These are phyloP conservation scores for Rhexocercosporidium sp. DNA, from an alignment of 2,329 filamentous ascomycete genomes.

Conservation along the genomic window DNA sequence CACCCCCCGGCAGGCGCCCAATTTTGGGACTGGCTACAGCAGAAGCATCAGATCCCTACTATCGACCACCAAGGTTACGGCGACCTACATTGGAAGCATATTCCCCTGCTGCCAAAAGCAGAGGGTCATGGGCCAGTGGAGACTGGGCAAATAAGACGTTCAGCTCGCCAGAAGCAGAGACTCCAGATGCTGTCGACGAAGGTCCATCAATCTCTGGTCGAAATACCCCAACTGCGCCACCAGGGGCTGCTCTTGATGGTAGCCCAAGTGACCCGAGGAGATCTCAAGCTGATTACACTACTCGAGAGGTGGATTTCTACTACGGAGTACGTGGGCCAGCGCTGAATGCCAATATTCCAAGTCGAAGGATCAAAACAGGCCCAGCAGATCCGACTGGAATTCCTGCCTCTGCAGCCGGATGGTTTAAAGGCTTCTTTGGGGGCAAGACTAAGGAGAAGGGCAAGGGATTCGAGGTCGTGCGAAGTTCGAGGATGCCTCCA, in stretches of 20 bases:
- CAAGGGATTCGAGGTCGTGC: slow-evolving; percentile 96
- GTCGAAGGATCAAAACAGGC: slow-evolving; percentile 87
- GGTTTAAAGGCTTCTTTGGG: slow-evolving; percentile 80
- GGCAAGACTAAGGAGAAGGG: slow-evolving; percentile 92
- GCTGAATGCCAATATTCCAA: slow-evolving; percentile 79
- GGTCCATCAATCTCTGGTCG: slow-evolving; percentile 49
- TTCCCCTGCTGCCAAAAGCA: slow-evolving; percentile 47
- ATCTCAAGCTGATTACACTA: slow-evolving; percentile 79
- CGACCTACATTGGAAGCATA: slow-evolving; percentile 63
- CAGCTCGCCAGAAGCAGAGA: slow-evolving; percentile 38
- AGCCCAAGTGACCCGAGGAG: slow-evolving; percentile 34
- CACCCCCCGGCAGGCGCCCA: slow-evolving; percentile 42
- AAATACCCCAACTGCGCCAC: slow-evolving; percentile 54
- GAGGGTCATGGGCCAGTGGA: slow-evolving; percentile 51
- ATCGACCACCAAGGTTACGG: slow-evolving; percentile 79
- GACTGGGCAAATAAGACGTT: slow-evolving; percentile 51
- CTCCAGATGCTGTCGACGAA: slow-evolving; percentile 50
- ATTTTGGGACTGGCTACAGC: slow-evolving; percentile 53
- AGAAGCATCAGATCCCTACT: slow-evolving; percentile 78
- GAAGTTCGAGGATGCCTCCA: slow-evolving; percentile 85
- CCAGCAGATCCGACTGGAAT: slow-evolving; percentile 94
- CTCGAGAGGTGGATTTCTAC: slow-evolving; percentile 95
- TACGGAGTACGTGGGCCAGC: slow-evolving; percentile 91
- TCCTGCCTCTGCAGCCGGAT: slow-evolving; percentile 86
- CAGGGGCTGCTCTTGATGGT: slow-evolving; percentile 29